Evolutionary conservation across 2,329 filamentous ascomycete genomes (phyloP).

Genomic region (Rhinocladiella mackenziei): DNA sequence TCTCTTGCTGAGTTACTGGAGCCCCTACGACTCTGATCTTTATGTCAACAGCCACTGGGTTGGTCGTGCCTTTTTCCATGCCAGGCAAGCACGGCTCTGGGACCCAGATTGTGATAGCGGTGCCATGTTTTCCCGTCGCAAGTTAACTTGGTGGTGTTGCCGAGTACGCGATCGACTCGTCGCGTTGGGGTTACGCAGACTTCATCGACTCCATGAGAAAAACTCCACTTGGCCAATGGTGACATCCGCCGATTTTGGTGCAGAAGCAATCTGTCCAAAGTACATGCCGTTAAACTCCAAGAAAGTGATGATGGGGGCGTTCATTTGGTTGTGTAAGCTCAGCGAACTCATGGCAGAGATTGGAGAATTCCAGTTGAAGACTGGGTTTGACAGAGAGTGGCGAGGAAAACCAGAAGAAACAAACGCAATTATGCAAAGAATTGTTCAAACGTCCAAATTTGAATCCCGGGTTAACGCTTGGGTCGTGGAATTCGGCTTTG

Average conservation of each 20-base stretch:
- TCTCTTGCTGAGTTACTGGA: not conserved
- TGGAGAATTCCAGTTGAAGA: not conserved
- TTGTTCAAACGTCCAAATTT: too few species aligned
- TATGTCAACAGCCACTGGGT: not conserved
- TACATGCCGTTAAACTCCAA: not conserved
- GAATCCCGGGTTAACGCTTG: not conserved
- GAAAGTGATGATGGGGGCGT: not conserved
- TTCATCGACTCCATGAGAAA: not conserved
- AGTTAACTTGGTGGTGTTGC: not conserved
- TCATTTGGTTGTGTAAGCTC: conserved; percentile 1
- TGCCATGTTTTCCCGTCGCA: not conserved
- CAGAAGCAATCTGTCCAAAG: not conserved
- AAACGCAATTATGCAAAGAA: too few species aligned
- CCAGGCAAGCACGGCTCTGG: not conserved
- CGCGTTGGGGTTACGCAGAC: not conserved
- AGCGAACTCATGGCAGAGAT: not conserved
- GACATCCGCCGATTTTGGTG: not conserved
- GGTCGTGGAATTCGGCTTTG: not conserved
- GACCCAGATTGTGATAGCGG: not conserved
- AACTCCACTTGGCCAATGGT: not conserved
- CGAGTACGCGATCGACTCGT: not conserved
- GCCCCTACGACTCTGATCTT: not conserved
- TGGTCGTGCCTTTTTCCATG: not conserved
- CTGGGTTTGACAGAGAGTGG: not conserved
- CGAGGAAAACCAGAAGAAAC: too few species aligned